Evolutionary conservation across 495 filamentous ascomycete species (phyloP), one percentile per base, ranked within the genome.

Genomic region (Neurospora sp.): DNA sequence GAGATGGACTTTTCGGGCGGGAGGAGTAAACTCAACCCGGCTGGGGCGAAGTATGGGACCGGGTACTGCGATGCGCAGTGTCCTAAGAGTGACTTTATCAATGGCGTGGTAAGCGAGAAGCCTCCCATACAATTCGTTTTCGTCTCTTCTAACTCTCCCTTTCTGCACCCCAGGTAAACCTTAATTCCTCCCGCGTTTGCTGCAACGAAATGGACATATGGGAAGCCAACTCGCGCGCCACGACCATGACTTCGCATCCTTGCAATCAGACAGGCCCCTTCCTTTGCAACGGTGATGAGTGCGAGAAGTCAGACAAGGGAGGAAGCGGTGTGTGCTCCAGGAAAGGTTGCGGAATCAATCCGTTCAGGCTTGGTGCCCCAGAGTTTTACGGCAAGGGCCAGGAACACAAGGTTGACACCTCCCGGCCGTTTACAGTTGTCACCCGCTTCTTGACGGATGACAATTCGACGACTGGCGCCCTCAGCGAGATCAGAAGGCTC

Each of bases 51-150:
- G 16, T 92, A 91, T 79, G 90, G 90, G 16, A 89, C 89, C 0
- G 90, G 90, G 0, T 92, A 93, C 82, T 93, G 91, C 77, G 90
- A 92, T 76, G 86, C 89, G 8, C 90, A 92, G 75, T 92, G 91
- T 79, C 85, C 82, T 46, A 80, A 40, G 11, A 72, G 82, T 20
- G 78, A 87, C 14, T 91, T 87, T 77, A 85, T 90, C 71, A 89
- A 90, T 75, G 89, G 89, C 38, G 78, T 85, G 18, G 85, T 86
- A 73, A 78, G 82, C 11, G 53, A 61, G 11, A 12, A 3, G 5
- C 75, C 40, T 46, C 69, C 38, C 69, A 1, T 5, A 53, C 20
- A 12, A 53, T 27, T 12, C 22, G 1, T n/a, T 16, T 35, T 9
- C 16, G 27, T 48, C n/a, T 18, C 39, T 72, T 70, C 39, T 7